phyloP scores from a whole-genome alignment of 495 filamentous ascomycete genomes.

The Hypoxylon lienhwacheense region DNA sequence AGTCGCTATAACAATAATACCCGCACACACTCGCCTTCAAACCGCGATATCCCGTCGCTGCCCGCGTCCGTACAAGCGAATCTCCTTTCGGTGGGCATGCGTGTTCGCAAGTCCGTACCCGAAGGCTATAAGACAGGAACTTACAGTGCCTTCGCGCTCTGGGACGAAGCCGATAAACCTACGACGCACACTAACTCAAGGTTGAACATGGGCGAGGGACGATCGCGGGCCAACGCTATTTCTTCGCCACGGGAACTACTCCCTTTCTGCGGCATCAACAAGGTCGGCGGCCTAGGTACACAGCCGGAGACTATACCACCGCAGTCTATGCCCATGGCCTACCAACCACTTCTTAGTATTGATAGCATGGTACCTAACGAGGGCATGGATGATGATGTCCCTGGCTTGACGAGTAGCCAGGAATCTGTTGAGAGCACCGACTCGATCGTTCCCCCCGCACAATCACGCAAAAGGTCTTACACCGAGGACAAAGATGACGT shows the following conservation, averaged over 20 bases:
- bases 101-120: slow-evolving; percentile 84
- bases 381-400: slow-evolving; percentile 31
- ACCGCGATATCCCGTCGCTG: slow-evolving; percentile 47
- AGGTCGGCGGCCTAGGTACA: slow-evolving; percentile 58
- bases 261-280: slow-evolving; percentile 76
- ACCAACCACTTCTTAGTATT: slow-evolving; percentile 18
- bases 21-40: background rate
- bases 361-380: slow-evolving; percentile 16
- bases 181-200: background rate
- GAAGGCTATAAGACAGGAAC: slow-evolving; percentile 85
- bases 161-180: slow-evolving; percentile 38
- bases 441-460: slow-evolving; percentile 8
- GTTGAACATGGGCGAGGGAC: slow-evolving; percentile 26
- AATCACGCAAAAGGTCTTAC: slow-evolving; percentile 46
- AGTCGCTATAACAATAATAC: slow-evolving; percentile 2
- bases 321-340: background rate
- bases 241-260: slow-evolving; percentile 57
- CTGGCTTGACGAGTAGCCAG: slow-evolving; percentile 46
- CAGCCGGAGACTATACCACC: slow-evolving; percentile 38
- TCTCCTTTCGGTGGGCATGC: slow-evolving; percentile 87
- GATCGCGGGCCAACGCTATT: slow-evolving; percentile 37
- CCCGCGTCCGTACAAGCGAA: slow-evolving; percentile 70
- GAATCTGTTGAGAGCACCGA: slow-evolving; percentile 39
- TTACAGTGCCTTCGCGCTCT: slow-evolving; percentile 51
- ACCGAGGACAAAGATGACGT: slow-evolving; percentile 38